Evolutionary conservation across 805 yeast species (phyloP), one percentile per base, ranked within the genome.

Genomic region (Kodamaea kakaduensis): DNA sequence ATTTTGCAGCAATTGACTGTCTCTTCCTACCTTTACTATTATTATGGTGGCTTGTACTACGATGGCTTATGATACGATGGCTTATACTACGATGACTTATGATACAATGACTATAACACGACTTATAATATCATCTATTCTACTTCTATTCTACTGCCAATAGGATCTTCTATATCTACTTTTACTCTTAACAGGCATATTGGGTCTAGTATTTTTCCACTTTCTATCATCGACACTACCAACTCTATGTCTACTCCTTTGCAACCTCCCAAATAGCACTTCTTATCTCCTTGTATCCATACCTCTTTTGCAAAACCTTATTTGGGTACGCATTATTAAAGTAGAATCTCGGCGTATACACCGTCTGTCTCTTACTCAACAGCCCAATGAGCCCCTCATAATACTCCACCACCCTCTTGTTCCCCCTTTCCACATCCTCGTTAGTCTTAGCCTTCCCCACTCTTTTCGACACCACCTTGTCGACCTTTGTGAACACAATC

Each of bases 401-500:
- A 36, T 64, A 48, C 12, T 39, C 38, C 8, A 56, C 39, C 5
- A 65, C 43, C 6, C 34, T 61, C 7, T 42, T 38, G 41, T 64
- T 64, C 4, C 52, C 57, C 13, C 34, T 36, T 5, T 49, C 48
- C 14, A 46, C 38, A 17, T 44, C 29, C 6, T 26, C 42, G 24
- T 23, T 25, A 6, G 17, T 36, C 5, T 25, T 25, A 16, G 37
- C 37, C 25, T 40, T 44, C 17, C 59, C 57, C 36, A 56, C 50
- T 20, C 42, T 31, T 21, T 52, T 57, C 8, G 48, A 34, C 10
- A 55, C 51, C 4, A 81, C 49, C 42, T 68, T 68, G 52, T 88
- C 96, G 31, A 81, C 73, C 48, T 87, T 87, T 17, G 94, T 87
- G 54, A 86, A 74, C 0, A 87, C 73, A 5, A 87, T 58, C 41